Evolutionary conservation across 306 rosid genomes (phyloP), one percentile per base, ranked within the genome.

Genomic region (Purshia tridentata): DNA sequence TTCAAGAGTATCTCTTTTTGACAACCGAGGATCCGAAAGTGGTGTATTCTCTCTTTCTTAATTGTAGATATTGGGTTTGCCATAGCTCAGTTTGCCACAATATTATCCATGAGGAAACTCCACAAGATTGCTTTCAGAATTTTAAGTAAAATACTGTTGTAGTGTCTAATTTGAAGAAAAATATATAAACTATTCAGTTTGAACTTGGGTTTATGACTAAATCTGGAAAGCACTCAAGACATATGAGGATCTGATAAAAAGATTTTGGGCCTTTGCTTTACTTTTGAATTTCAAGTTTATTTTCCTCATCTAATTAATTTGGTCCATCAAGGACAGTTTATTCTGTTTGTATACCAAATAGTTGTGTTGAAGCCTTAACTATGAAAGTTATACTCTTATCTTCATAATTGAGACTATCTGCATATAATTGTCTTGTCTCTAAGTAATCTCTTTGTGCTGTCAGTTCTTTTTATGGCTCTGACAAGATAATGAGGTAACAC

Each of bases 191-290:
- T 52, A 65, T 67, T 22, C 46, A 46, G 37, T 77, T 51, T 69
- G 42, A 71, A 40, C 37, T 46, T 49, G 72, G 47, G 64, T 40
- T 74, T 44, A 37, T 60, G 75, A 73, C 53, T 78, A 71, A 62
- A 40, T 65, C 78, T 49, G 70, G 51, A 19, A 53, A 62, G 72
- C 53, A 49, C 53, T 57, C 11, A 41, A 54, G 64, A 58, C 66
- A 74, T 73, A 46, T 35, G 35, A 22, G 59, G 73, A 23, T 49
- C 77, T 19, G 19, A 57, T 42, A 72, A 48, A 70, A 54, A 69
- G 14, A 67, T 51, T 58, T n/a, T 22, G 11, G 46, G 54, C 20
- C 40, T 22, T 46, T 19, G 18, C 39, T 42, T 50, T 63, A n/a
- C 64, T 13, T 29, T 70, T 70, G 75, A 20, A 42, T 59, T 66